Evolutionary conservation across 1,139 yeast species (phyloP).

Genomic region (Suhomyces kunorum): DNA sequence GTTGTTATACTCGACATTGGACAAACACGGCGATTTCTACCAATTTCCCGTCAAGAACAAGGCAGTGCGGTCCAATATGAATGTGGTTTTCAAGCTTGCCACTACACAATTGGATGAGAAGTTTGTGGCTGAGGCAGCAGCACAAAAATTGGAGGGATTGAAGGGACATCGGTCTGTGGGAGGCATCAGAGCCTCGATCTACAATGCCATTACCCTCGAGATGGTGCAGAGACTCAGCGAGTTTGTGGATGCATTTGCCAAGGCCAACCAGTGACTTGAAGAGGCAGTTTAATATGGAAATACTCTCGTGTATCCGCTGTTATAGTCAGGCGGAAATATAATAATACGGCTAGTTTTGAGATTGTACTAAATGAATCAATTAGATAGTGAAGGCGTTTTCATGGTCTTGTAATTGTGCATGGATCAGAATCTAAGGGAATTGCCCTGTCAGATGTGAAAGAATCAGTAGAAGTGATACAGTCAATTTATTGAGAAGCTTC

Average conservation of each 20-base stretch:
- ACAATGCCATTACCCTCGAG: slow-evolving; percentile 76
- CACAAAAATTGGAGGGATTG: slow-evolving; percentile 62
- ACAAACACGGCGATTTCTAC: slow-evolving; percentile 62
- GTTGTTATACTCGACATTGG: slow-evolving; percentile 64
- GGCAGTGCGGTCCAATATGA: slow-evolving; percentile 79
- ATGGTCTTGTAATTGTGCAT: too few species aligned
- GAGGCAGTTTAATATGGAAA: neutral
- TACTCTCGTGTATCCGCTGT: too few species aligned
- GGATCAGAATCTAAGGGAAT: too few species aligned
- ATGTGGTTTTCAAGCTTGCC: slow-evolving; percentile 81
- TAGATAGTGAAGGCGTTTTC: too few species aligned
- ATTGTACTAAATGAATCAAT: too few species aligned
- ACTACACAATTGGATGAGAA: slow-evolving; percentile 61
- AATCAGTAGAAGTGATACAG: too few species aligned
- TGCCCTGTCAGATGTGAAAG: too few species aligned
- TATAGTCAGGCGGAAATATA: neutral
- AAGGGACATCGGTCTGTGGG: slow-evolving; percentile 98
- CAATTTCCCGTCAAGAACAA: slow-evolving; percentile 61
- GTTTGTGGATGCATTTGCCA: slow-evolving; percentile 66
- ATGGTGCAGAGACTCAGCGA: slow-evolving; percentile 63
- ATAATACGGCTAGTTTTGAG: too few species aligned
- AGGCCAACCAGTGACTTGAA: slow-evolving; percentile 30
- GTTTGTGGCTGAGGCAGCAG: slow-evolving; percentile 64
- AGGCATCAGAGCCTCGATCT: slow-evolving; percentile 90
- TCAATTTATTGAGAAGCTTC: too few species aligned